Percentiles rank a stretch among this genome's conserved stretches.
These are phyloP conservation scores for Suillus alpinus DNA, from an alignment of 768 basidiomycete genomes.

Conservation along the genomic window DNA sequence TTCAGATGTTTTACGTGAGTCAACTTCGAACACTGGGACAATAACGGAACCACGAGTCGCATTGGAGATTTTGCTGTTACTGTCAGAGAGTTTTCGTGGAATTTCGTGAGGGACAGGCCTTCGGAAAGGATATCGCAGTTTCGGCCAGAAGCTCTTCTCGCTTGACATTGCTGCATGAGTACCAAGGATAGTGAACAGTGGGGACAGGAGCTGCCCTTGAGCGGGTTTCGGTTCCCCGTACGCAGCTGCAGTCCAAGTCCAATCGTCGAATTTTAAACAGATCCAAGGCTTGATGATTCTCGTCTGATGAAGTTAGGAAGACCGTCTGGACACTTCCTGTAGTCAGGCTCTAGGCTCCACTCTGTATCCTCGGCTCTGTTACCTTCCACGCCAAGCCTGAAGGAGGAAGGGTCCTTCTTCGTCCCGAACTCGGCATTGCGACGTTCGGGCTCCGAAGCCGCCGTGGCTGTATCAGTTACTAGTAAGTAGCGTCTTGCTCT, in stretches of 20 bases:
- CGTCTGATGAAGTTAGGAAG: too few species aligned
- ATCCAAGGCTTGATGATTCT: not conserved
- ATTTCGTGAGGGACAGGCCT: not conserved
- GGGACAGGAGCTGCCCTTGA: not conserved
- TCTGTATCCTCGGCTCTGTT: not conserved
- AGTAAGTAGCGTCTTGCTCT: not conserved
- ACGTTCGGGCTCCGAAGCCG: not conserved
- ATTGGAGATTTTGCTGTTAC: constrained; percentile 10
- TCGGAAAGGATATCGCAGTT: constrained; percentile 22
- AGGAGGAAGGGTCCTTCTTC: not conserved
- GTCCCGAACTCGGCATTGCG: not conserved
- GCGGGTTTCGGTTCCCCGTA: not conserved
- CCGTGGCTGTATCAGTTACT: not conserved
- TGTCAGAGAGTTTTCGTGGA: constrained; percentile 7
- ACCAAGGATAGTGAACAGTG: constrained; percentile 10
- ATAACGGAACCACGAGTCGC: constrained; percentile 18
- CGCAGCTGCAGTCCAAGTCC: not conserved
- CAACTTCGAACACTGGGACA: constrained; percentile 21
- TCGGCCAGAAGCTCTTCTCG: constrained; percentile 26
- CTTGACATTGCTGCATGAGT: constrained; percentile 16
- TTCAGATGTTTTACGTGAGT: constrained; percentile 1
- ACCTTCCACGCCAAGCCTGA: not conserved
- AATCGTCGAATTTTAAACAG: not conserved
- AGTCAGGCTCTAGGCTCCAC: not conserved
- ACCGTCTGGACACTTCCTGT: not conserved